A percentile compares a stretch with the other conserved stretches of the same genome.
These are phyloP conservation scores for Hirschioporus abietinus DNA, from an alignment of 768 basidiomycete species.

Conservation along the genomic window DNA sequence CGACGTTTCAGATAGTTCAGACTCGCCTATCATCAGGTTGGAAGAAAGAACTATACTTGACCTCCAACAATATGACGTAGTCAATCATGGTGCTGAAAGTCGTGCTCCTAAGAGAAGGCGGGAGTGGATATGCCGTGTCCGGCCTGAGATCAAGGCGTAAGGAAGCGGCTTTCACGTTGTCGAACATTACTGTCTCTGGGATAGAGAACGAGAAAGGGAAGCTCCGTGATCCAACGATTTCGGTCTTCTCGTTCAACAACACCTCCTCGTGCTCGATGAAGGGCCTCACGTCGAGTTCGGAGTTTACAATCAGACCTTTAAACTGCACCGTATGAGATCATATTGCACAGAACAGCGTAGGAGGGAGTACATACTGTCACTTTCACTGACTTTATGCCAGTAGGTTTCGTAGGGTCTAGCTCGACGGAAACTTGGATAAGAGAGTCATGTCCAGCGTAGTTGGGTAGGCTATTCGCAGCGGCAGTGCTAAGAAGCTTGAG, in stretches of 20 bases:
- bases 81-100: background rate
- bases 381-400: background rate
- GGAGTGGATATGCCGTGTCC: background rate
- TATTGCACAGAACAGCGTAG: background rate
- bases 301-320: background rate
- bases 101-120: background rate
- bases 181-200: background rate
- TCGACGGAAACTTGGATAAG: background rate
- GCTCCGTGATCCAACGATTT: background rate
- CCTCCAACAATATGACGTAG: background rate
- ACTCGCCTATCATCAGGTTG: background rate
- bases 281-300: background rate
- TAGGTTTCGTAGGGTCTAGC: background rate
- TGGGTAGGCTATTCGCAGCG: background rate
- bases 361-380: background rate
- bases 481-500: background rate
- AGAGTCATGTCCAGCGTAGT: background rate
- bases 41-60: background rate
- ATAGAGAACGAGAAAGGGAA: background rate
- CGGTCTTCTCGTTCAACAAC: background rate
- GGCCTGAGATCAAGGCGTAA: background rate
- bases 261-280: background rate
- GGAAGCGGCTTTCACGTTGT: background rate
- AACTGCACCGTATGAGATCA: background rate
- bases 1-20: background rate